Evolutionary conservation across 768 basidiomycete species (phyloP).

Genomic region (Trametes sanguinea): DNA sequence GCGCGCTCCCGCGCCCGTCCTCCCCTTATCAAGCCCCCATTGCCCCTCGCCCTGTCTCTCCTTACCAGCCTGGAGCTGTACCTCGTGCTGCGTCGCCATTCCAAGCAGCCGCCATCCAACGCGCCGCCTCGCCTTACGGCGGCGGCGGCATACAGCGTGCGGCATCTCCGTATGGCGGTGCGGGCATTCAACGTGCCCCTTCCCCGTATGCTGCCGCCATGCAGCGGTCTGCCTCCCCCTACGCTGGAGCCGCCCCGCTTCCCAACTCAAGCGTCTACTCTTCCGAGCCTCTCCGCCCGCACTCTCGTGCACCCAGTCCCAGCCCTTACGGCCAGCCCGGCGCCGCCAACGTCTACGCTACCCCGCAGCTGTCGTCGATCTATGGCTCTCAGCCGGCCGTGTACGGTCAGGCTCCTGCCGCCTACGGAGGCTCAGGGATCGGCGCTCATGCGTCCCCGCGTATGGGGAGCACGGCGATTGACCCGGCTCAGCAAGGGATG

Average conservation of each 20-base stretch:
- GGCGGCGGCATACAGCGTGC: conserved; percentile 23
- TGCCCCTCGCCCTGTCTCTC: conserved; percentile 20
- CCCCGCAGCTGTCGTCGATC: conserved; percentile 1
- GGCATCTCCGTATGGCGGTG: conserved; percentile 25
- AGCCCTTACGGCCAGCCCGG: conserved; percentile 44
- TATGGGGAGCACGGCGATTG: conserved; percentile 13
- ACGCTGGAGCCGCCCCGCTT: conserved; percentile 22
- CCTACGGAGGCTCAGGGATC: conserved; percentile 16
- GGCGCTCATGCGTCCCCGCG: conserved; percentile 19
- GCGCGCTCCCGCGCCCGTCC: conserved; percentile 21
- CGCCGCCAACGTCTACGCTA: conserved; percentile 21
- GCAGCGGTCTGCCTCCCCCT: conserved; percentile 26
- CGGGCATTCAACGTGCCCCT: conserved; percentile 24
- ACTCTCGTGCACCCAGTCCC: conserved; percentile 53
- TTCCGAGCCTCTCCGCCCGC: conserved; percentile 43
- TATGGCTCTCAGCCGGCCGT: conserved; percentile 21
- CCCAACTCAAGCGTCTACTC: conserved; percentile 48
- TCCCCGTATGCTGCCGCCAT: conserved; percentile 33
- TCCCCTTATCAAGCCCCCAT: conserved; percentile 22
- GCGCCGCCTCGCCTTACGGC: conserved; percentile 26
- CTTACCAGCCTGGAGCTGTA: conserved; percentile 7
- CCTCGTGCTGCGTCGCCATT: conserved; percentile 14
- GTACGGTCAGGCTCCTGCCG: conserved; percentile 8
- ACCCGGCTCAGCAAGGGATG: conserved; percentile 27
- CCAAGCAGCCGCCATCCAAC: conserved; percentile 5